A percentile compares a stretch with the other conserved stretches of the same genome.
Conservation (phyloP, 306 rosid genomes). For the Trifolium subterraneum region DNA sequence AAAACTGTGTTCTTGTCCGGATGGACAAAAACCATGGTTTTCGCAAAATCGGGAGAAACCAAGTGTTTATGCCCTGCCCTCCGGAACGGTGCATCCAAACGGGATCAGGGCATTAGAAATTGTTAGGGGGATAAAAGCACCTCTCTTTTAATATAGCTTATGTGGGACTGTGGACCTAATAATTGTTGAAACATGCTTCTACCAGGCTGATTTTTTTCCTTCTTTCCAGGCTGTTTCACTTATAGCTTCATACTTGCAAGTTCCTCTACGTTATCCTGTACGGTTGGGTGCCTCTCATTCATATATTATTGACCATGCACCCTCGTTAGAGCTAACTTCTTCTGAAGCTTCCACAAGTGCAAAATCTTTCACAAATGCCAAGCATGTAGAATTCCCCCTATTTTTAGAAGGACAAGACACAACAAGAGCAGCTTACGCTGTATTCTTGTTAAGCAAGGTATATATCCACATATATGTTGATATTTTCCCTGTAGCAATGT, state of each 20-base stretch:
- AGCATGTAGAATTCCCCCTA: constrained; percentile 83
- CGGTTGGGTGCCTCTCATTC: constrained; percentile 89
- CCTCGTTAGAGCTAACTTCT: constrained; percentile 64
- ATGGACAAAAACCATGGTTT: no score
- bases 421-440: constrained; percentile 92
- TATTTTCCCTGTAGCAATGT: constrained; percentile 24
- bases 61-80: no score
- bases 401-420: constrained; percentile 95
- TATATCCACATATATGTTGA: constrained; percentile 34
- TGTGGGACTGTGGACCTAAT: constrained; percentile 33
- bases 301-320: constrained; percentile 78
- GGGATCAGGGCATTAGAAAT: no score
- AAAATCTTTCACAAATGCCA: constrained; percentile 50
- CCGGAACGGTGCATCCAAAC: no score
- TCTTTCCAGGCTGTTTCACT: constrained; percentile 84
- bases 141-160: constrained; percentile 10
- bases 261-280: constrained; percentile 87
- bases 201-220: constrained; percentile 40
- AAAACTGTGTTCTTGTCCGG: no score
- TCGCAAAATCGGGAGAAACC: no score
- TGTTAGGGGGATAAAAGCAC: no score
- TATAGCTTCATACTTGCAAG: constrained; percentile 81
- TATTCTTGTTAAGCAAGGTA: constrained; percentile 90
- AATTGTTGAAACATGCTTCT: constrained; percentile 44
- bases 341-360: constrained; percentile 59